phyloP scores from a whole-genome alignment of 2,329 filamentous ascomycete species.

The Trichophyton verrucosum region DNA sequence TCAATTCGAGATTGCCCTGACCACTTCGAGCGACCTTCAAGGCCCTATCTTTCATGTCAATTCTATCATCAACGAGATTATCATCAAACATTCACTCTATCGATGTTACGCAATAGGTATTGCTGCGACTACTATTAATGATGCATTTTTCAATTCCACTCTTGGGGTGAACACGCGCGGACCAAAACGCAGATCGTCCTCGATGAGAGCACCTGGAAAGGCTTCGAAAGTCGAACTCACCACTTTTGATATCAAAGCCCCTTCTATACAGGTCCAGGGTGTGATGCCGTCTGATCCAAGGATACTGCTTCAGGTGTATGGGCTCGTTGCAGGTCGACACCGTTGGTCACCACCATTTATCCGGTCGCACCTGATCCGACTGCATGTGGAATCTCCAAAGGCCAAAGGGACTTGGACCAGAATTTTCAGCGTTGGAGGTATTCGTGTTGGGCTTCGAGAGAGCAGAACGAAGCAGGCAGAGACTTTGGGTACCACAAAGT shows the following conservation, averaged over 20 bases:
- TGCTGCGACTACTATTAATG: slow-evolving; percentile 60
- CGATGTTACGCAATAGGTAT: slow-evolving; percentile 83
- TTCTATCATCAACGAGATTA: slow-evolving; percentile 63
- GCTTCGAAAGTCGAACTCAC: slow-evolving; percentile 49
- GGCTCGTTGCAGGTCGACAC: slow-evolving; percentile 69
- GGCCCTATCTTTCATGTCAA: slow-evolving; percentile 82
- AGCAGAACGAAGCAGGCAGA: slow-evolving; percentile 56
- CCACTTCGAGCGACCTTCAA: slow-evolving; percentile 72
- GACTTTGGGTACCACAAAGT: slow-evolving; percentile 56
- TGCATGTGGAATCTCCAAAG: slow-evolving; percentile 78
- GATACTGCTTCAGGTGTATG: slow-evolving; percentile 79
- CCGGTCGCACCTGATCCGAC: slow-evolving; percentile 60
- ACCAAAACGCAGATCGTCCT: not conserved
- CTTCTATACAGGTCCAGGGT: slow-evolving; percentile 75
- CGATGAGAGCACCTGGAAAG: slow-evolving; percentile 4
- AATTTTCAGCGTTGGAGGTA: slow-evolving; percentile 67
- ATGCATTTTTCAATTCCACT: slow-evolving; percentile 42
- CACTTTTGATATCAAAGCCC: slow-evolving; percentile 68
- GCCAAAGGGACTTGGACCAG: slow-evolving; percentile 77
- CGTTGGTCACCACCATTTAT: slow-evolving; percentile 78
- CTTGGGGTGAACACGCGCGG: not conserved
- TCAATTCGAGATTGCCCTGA: slow-evolving; percentile 73
- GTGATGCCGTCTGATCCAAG: slow-evolving; percentile 80
- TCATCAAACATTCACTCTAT: slow-evolving; percentile 83
- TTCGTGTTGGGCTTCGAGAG: slow-evolving; percentile 69